Evolutionary conservation across 257 asterid species (phyloP), one percentile per base, ranked within the genome.

Genomic region (Ballota nigra): DNA sequence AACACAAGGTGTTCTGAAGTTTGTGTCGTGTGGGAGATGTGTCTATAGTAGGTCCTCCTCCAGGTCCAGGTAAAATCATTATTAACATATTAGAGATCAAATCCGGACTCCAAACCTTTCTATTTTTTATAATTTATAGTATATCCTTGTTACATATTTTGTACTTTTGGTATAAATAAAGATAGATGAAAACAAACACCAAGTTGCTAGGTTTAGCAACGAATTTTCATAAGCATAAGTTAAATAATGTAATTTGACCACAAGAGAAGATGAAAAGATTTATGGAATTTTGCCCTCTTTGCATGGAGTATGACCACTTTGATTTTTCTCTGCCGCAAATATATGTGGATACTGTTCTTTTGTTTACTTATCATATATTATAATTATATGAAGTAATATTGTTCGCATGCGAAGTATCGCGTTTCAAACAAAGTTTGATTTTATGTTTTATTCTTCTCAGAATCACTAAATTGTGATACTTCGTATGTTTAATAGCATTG

Each of bases 11-110:
- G 63, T 83, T 78, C 79, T 88, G 82, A 87, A 79, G 80, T 84
- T 77, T 8, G 88, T 90, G 52, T 83, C 88, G 3, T 90, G 98
- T 16, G 96, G 97, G 77, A 86, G 82, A 83, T 92, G 92, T 68
- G 86, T 83, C 71, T 78, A 96, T 31, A 87, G 82, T 31, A 87
- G 83, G 77, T 86, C 93, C 76, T 18, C 56, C n/a, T 53, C 60
- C 29, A 53, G 52, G 52, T 79, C 90, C 51, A 71, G 77, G 69
- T 62, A 18, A 81, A 12, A 47, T n/a, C 28, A 31, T 15, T n/a
- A n/a, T n/a, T 1, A 6, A 11, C 29, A 31, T 26, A 23, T 1
- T 36, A 33, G 56, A 56, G 56, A 13, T 38, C 15, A 33, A 38
- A 61, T 41, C 5, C 0, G 2, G 31, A 38, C 4, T 9, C 43